These are phyloP conservation scores for Globisporangium acanthophoron DNA, from an alignment of 352 stramenopile species.

Conservation along the genomic window DNA sequence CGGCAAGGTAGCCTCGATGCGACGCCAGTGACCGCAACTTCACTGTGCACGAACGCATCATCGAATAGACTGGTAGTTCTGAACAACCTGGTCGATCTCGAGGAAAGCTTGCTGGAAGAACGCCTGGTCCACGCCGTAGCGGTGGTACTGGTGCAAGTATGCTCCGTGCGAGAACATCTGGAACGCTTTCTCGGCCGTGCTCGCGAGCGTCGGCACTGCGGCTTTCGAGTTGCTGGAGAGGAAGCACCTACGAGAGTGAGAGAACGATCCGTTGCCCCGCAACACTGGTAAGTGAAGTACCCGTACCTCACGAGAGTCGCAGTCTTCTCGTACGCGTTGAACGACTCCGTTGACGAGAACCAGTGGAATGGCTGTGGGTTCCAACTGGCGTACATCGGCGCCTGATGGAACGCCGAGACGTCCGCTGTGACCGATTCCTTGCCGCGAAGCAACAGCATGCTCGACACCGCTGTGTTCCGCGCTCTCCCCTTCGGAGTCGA, in stretches of 20 bases:
- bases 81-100: conserved; percentile 60
- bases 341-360: conserved; percentile 23
- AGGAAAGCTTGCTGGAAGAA: conserved; percentile 70
- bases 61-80: conserved; percentile 43
- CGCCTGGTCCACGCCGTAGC: conserved; percentile 40
- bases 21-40: not conserved
- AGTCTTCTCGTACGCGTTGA: conserved; percentile 68
- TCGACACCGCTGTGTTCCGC: conserved; percentile 42
- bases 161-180: conserved; percentile 61
- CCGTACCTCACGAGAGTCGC: conserved; percentile 43
- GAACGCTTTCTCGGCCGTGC: conserved; percentile 52
- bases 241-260: not conserved
- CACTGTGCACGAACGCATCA: not conserved
- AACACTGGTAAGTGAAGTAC: not conserved
- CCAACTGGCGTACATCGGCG: conserved; percentile 43
- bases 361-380: conserved; percentile 26
- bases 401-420: conserved; percentile 30
- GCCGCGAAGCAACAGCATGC: conserved; percentile 46
- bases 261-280: not conserved
- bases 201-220: conserved; percentile 37
- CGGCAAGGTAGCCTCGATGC: no score
- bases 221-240: conserved; percentile 56
- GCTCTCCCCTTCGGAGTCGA: conserved; percentile 15
- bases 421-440: conserved; percentile 18
- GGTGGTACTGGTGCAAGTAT: conserved; percentile 64